Percentiles rank a stretch among this genome's conserved stretches.
phyloP scores from a whole-genome alignment of 2,329 filamentous ascomycete genomes.

The Verticillium alfalfae region DNA sequence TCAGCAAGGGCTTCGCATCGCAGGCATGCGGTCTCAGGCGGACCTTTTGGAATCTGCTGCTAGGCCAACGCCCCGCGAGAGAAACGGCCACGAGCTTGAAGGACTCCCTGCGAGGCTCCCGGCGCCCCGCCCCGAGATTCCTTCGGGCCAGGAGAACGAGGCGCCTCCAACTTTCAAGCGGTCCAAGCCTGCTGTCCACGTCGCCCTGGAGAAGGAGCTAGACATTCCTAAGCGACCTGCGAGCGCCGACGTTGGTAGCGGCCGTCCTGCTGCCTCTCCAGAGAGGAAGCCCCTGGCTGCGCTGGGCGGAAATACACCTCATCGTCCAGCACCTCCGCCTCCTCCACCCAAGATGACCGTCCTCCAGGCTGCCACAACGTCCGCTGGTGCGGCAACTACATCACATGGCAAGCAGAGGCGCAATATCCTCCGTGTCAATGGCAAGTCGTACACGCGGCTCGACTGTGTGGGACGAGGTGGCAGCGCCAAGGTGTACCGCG shows the following conservation, averaged over 20 bases:
- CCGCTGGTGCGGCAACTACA: constrained; percentile 73
- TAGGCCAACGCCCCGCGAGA: constrained; percentile 20
- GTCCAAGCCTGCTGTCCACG: constrained; percentile 49
- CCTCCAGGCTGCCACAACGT: constrained; percentile 82
- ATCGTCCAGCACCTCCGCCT: constrained; percentile 70
- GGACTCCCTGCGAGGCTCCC: constrained; percentile 50
- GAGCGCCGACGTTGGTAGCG: constrained; percentile 35
- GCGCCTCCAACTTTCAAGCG: constrained; percentile 63
- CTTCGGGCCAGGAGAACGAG: constrained; percentile 76
- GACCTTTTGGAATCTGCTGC: constrained; percentile 26
- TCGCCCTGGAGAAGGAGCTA: constrained; percentile 47
- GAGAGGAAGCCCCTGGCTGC: constrained; percentile 50
- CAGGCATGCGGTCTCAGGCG: constrained; percentile 28
- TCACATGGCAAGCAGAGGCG: constrained; percentile 69
- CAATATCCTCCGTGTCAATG: constrained; percentile 82
- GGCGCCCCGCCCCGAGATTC: constrained; percentile 49
- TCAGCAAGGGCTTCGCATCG: constrained; percentile 35
- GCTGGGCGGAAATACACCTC: constrained; percentile 65
- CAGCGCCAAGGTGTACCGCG: constrained; percentile 89
- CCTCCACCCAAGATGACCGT: constrained; percentile 97
- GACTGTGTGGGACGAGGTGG: constrained; percentile 90
- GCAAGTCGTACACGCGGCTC: constrained; percentile 82
- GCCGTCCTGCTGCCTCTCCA: constrained; percentile 36
- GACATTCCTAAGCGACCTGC: constrained; percentile 47
- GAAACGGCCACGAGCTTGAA: constrained; percentile 9